These are phyloP conservation scores for Plantago ovata DNA, from an alignment of 257 asterid species.

Conservation along the genomic window DNA sequence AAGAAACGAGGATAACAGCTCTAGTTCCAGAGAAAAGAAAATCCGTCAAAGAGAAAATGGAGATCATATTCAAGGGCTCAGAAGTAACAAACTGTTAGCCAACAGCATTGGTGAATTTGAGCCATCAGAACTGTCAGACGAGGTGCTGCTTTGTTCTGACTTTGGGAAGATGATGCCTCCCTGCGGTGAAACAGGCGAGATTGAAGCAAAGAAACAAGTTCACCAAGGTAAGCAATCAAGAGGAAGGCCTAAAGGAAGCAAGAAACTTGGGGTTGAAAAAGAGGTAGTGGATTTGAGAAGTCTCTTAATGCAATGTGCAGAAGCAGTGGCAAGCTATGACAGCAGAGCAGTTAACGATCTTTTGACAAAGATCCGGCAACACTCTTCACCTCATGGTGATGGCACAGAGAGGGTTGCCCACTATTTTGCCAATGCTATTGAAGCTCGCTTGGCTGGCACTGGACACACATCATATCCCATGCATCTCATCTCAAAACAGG, in stretches of 20 bases:
- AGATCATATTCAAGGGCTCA: not conserved
- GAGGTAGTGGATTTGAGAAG: conserved; percentile 31
- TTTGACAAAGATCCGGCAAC: conserved; percentile 28
- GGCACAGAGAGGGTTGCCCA: conserved; percentile 34
- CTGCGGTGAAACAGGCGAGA: not conserved
- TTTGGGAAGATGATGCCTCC: not conserved
- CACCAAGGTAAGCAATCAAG: not conserved
- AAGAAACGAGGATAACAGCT: no score
- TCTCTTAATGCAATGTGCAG: conserved; percentile 32
- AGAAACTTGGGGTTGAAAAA: conserved; percentile 37
- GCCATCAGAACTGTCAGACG: conserved; percentile 1
- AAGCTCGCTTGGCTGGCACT: conserved; percentile 36
- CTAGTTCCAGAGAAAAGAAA: not conserved
- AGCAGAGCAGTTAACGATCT: conserved; percentile 24
- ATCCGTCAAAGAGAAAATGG: not conserved
- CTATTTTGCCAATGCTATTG: conserved; percentile 34
- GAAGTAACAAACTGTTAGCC: not conserved
- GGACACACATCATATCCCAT: conserved; percentile 18
- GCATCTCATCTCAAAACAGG: conserved; percentile 16
- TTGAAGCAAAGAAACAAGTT: not conserved
- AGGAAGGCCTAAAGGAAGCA: conserved; percentile 19
- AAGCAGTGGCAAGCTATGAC: conserved; percentile 29
- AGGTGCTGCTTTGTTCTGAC: conserved; percentile 1
- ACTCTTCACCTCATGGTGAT: conserved; percentile 31
- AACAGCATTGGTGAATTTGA: conserved; percentile 6